These are phyloP conservation scores for Physcia stellaris DNA, from an alignment of 495 filamentous ascomycete genomes.

Conservation along the genomic window DNA sequence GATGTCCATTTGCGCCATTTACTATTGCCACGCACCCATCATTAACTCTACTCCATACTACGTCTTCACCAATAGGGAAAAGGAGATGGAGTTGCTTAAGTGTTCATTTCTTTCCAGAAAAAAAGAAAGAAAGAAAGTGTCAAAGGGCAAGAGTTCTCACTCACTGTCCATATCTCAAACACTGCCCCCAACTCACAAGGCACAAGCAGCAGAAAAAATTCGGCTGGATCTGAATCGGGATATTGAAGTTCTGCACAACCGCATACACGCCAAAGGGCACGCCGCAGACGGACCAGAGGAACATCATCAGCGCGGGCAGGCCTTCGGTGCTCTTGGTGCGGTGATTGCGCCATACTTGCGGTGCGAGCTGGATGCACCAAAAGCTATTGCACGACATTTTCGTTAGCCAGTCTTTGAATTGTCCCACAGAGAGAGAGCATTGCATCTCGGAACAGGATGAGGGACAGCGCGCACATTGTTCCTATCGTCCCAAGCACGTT, in stretches of 20 bases:
- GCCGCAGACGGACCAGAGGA: conserved; percentile 49
- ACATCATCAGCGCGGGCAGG: conserved; percentile 59
- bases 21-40: conserved; percentile 16
- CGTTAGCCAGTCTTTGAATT: too few relatives aligned
- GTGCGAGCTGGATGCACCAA: conserved; percentile 40
- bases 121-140: conserved; percentile 1
- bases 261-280: conserved; percentile 42
- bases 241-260: conserved; percentile 54
- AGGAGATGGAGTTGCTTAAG: too few relatives aligned
- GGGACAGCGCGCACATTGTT: too few relatives aligned
- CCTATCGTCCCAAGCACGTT: conserved; percentile 42
- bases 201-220: conserved; percentile 54
- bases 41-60: too few relatives aligned
- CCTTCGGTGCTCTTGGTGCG: conserved; percentile 57
- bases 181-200: conserved; percentile 54
- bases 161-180: conserved; percentile 48
- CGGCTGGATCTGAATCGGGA: conserved; percentile 61
- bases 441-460: too few relatives aligned
- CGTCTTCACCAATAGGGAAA: too few relatives aligned
- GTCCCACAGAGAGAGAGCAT: too few relatives aligned
- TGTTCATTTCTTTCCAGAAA: background rate
- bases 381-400: too few relatives aligned
- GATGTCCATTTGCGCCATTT: conserved; percentile 39
- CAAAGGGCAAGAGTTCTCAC: conserved; percentile 8
- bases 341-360: conserved; percentile 62